phyloP scores from a whole-genome alignment of 2,329 filamentous ascomycete genomes.

The Calonectria montana region DNA sequence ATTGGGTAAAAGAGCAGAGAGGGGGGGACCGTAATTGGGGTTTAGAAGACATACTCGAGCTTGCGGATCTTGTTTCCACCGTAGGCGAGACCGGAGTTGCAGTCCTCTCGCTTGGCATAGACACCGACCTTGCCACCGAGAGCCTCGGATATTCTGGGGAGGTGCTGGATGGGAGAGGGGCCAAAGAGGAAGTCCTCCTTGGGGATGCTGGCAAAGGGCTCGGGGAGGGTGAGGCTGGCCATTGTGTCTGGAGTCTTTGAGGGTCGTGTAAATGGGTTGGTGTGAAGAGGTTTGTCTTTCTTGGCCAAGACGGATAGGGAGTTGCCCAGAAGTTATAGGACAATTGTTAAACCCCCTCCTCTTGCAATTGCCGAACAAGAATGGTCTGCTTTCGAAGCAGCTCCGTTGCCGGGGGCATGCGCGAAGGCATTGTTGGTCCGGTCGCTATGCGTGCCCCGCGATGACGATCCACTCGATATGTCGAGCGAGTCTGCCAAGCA shows the following conservation, averaged over 20 bases:
- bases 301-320: neutral
- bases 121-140: slow-evolving; percentile 70
- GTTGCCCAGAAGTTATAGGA: neutral
- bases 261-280: neutral
- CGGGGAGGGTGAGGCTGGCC: slow-evolving; percentile 60
- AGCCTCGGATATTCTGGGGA: slow-evolving; percentile 72
- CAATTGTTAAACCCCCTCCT: neutral
- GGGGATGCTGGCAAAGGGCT: slow-evolving; percentile 73
- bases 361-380: neutral
- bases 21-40: neutral
- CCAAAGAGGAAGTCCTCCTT: slow-evolving; percentile 72
- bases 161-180: slow-evolving; percentile 74
- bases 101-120: slow-evolving; percentile 79
- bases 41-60: slow-evolving; percentile 61
- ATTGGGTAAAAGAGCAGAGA: neutral
- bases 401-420: slow-evolving; percentile 21
- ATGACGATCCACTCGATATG: slow-evolving; percentile 13
- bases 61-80: slow-evolving; percentile 79
- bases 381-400: slow-evolving; percentile 5
- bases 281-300: neutral
- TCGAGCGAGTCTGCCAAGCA: neutral
- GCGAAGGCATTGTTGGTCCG: slow-evolving; percentile 3
- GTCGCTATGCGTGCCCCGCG: slow-evolving; percentile 15
- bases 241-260: slow-evolving; percentile 31
- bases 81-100: slow-evolving; percentile 74